Base-by-base conservation (phyloP, 441 rosid genomes). In the Erysimum cheiri region DNA sequence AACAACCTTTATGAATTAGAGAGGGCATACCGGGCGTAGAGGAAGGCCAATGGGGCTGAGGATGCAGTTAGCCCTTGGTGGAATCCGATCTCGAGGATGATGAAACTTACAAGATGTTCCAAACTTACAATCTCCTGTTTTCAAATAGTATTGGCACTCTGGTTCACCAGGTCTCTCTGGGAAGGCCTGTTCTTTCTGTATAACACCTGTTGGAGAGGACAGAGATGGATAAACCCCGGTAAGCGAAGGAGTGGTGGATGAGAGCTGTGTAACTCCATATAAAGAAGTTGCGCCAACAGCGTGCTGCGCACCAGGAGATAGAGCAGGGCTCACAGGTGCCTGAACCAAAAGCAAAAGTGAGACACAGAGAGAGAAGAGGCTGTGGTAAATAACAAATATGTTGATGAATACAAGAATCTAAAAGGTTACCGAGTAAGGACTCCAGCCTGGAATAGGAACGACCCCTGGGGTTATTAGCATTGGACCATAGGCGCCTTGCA, bases 81-180 rank as follows among this genome's bases (percentile, higher is more conserved):
- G 80, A 43, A 77, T 69, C 67, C 85, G 74, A 63, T 91, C 92
- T 57, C 78, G 85, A 64, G 97, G 97, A 78, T 93, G 98, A 83
- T 93, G 92, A 77, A 77, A 93, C 79, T 84, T 83, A 71, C 98
- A 93, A 60, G 95, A 88, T n/a, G 85, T 78, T 53, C 97, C 96
- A 83, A 83, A 93, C 81, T 86, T 93, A 80, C 98, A 93, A 73
- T 93, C 90, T 61, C 98, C 97, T 11, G 95, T 91, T 80, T 78
- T 93, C 77, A 93, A 39, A 79, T 84, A 93, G 77, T 85, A 89
- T 54, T 87, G 91, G 73, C 98, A 93, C 59, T 93, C 97, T 61
- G 85, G 92, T 77, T 89, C 95, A 40, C 92, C 90, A 8, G 91
- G 95, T 78, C 98, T 91, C 82, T 93, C 90, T 26, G 97, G 98